Evolutionary conservation across 1,284 basidiomycete species (phyloP), one percentile per base, ranked within the genome.

Genomic region (Irpex sp.): DNA sequence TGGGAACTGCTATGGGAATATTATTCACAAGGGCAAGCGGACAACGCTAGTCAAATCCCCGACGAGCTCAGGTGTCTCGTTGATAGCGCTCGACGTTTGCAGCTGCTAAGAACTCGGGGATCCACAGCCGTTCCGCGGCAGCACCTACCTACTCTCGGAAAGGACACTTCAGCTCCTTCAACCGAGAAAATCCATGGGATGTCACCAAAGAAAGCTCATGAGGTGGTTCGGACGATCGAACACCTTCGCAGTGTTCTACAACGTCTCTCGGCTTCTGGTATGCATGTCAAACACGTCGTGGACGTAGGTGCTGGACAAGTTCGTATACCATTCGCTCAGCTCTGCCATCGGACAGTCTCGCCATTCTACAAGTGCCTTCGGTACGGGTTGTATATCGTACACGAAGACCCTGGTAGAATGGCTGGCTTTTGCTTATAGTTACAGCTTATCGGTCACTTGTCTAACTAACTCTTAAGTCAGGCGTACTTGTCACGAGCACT

Each of bases 261-360:
- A 57, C 59, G 68, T 47, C 49, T 64, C 0, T 49, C 63, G 1
- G 36, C 62, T 17, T 61, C 74, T 47, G 38, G 66, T 44, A 11
- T 66, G 57, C 2, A 62, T 31, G 60, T 76, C 61, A 62, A 64
- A 59, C 79, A 82, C 65, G 74, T 74, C 6, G 81, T 85, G 8
- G 84, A 85, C 61, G 74, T 85, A 17, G 84, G 84, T 34, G 80
- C 84, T 13, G 84, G 84, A 17, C 84, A 85, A 70, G 83, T 85
- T 64, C 62, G 78, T 74, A 15, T 61, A 34, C 13, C 31, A 34
- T 9, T 62, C 58, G 19, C 62, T 62, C 31, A 34, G 19, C 6
- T 54, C 48, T 65, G 40, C 40, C 15, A n/a, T 31, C 38, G 15
- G 34, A 38, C 5, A 11, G 26, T 3, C 36, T 44, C 19, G 15